These are phyloP conservation scores for Nakazawaea siamensis DNA, from an alignment of 805 yeast genomes.

Conservation along the genomic window DNA sequence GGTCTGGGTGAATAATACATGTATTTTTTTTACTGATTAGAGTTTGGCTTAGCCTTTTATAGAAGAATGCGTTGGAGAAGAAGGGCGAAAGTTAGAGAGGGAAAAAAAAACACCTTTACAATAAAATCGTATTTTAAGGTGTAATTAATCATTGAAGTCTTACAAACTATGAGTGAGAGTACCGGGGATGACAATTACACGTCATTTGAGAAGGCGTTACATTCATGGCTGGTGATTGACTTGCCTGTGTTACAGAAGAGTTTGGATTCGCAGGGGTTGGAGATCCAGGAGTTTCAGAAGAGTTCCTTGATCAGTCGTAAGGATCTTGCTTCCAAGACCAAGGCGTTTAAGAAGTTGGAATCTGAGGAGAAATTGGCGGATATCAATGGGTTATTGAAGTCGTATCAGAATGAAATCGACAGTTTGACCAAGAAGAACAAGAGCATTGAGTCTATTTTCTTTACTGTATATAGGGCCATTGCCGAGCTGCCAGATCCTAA, in stretches of 20 bases:
- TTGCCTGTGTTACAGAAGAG: conserved; percentile 61
- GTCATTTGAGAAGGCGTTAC: conserved; percentile 48
- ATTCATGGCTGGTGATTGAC: conserved; percentile 69
- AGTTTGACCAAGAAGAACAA: conserved; percentile 70
- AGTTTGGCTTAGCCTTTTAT: too few species aligned
- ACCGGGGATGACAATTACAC: conserved; percentile 1
- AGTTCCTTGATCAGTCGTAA: conserved; percentile 64
- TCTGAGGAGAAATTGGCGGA: conserved; percentile 61
- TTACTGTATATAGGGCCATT: conserved; percentile 64
- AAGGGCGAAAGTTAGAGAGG: not conserved
- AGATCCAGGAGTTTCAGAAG: conserved; percentile 63
- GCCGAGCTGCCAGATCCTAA: conserved; percentile 93
- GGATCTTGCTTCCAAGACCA: conserved; percentile 76
- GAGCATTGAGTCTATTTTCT: conserved; percentile 61
- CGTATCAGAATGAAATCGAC: conserved; percentile 87
- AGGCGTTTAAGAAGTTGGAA: conserved; percentile 66
- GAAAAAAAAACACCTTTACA: too few species aligned
- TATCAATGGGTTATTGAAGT: conserved; percentile 57
- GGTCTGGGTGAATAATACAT: conserved; percentile 49
- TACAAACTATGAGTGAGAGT: too few species aligned
- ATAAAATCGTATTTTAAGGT: not conserved
- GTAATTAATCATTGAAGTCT: not conserved
- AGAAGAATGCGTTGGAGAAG: too few species aligned
- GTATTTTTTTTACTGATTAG: too few species aligned
- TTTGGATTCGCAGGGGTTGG: conserved; percentile 68